Evolutionary conservation across 805 yeast genomes (phyloP).

Genomic region (Yarrowia sp.): DNA sequence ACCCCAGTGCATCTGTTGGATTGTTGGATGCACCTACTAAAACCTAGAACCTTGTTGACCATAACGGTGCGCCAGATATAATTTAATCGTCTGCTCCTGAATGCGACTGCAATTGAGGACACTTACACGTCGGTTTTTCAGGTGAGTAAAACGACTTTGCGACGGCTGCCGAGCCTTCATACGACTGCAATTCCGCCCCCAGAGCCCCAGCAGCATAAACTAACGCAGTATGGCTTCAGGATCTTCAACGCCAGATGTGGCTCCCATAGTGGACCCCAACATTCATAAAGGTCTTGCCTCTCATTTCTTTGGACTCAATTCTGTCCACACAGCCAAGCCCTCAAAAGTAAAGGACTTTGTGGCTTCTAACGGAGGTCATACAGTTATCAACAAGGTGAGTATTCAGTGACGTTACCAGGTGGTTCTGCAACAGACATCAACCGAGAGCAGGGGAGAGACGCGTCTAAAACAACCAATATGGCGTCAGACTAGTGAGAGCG

Average conservation of each 20-base stretch:
- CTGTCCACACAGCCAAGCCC: slow-evolving; percentile 72
- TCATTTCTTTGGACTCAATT: slow-evolving; percentile 79
- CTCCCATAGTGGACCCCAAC: slow-evolving; percentile 11
- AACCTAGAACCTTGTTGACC: slow-evolving; percentile 25
- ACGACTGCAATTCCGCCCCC: background rate
- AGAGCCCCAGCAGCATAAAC: background rate
- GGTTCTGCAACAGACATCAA: too few species aligned
- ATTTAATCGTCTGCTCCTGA: slow-evolving; percentile 22
- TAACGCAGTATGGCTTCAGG: slow-evolving; percentile 25
- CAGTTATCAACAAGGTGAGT: slow-evolving; percentile 68
- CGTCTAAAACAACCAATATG: too few species aligned
- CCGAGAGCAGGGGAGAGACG: too few species aligned
- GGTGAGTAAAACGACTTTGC: slow-evolving; percentile 6
- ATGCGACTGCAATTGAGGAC: slow-evolving; percentile 23
- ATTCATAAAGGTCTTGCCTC: slow-evolving; percentile 47
- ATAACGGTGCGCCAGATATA: slow-evolving; percentile 19
- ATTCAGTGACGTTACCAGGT: background rate
- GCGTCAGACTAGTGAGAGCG: too few species aligned
- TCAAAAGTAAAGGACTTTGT: slow-evolving; percentile 76
- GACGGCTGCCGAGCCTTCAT: background rate
- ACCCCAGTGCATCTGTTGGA: slow-evolving; percentile 21
- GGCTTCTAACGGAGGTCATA: slow-evolving; percentile 83
- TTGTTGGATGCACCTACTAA: slow-evolving; percentile 21
- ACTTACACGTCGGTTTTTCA: slow-evolving; percentile 14
- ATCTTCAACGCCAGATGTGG: slow-evolving; percentile 25